phyloP scores from a whole-genome alignment of 2,329 filamentous ascomycete species.

The Cladosporium sp. region DNA sequence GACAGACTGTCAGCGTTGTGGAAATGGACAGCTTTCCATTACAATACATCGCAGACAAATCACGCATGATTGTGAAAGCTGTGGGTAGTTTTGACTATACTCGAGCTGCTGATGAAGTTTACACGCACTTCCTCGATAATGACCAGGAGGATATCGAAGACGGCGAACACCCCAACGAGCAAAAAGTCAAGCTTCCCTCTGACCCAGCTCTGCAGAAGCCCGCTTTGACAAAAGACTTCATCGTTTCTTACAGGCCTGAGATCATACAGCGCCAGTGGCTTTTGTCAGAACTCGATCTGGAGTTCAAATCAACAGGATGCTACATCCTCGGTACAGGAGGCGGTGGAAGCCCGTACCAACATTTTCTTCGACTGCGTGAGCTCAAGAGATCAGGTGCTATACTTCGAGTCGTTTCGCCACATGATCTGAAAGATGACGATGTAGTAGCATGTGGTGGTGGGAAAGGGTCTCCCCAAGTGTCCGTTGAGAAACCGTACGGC shows the following conservation, averaged over 20 bases:
- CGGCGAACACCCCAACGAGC: no score
- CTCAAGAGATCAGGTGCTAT: slow-evolving; percentile 38
- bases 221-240: background rate
- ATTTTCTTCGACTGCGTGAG: slow-evolving; percentile 40
- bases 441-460: slow-evolving; percentile 44
- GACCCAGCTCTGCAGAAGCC: no score
- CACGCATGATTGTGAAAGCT: slow-evolving; percentile 50
- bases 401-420: slow-evolving; percentile 39
- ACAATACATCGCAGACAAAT: slow-evolving; percentile 51
- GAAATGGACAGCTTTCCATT: slow-evolving; percentile 55
- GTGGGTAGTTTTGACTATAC: slow-evolving; percentile 48
- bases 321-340: slow-evolving; percentile 48
- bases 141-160: background rate
- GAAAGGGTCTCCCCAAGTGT: slow-evolving; percentile 37
- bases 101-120: slow-evolving; percentile 23
- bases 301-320: slow-evolving; percentile 45
- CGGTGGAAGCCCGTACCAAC: slow-evolving; percentile 44
- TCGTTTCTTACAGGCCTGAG: slow-evolving; percentile 35
- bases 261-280: slow-evolving; percentile 39
- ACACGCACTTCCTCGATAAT: slow-evolving; percentile 15
- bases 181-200: no score
- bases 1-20: slow-evolving; percentile 39
- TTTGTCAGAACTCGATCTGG: slow-evolving; percentile 42
- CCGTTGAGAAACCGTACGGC: slow-evolving; percentile 40
- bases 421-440: slow-evolving; percentile 42